Conservation (phyloP, 345 rosid genomes). For the Moricandia arvensis region DNA sequence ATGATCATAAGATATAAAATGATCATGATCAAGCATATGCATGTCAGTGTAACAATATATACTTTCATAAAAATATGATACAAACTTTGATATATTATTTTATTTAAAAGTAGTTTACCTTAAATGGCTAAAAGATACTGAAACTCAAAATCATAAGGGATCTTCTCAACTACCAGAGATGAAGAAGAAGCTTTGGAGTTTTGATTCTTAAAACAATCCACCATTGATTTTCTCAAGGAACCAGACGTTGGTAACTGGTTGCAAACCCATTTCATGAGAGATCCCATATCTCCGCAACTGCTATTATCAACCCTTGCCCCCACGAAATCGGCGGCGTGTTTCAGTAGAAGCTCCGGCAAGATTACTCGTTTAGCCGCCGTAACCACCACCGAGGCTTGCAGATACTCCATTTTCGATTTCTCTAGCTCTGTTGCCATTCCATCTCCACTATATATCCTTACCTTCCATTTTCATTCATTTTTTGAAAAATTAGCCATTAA, state of each 20-base stretch:
- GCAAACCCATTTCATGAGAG: conserved; percentile 84
- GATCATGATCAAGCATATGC: not conserved
- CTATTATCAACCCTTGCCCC: conserved; percentile 23
- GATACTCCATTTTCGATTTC: conserved; percentile 81
- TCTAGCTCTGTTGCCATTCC: conserved; percentile 66
- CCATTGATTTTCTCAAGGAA: conserved; percentile 79
- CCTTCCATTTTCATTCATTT: conserved; percentile 44
- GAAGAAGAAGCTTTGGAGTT: conserved; percentile 45
- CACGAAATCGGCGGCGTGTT: conserved; percentile 58
- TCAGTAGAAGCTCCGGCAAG: conserved; percentile 71
- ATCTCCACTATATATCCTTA: conserved; percentile 78
- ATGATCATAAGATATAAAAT: not conserved
- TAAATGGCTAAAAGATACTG: conserved; percentile 77
- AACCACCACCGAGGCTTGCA: conserved; percentile 78
- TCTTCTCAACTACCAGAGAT: conserved; percentile 53
- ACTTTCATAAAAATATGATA: not conserved
- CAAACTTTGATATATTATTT: conserved; percentile 11
- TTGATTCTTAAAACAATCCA: conserved; percentile 70
- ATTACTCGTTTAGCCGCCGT: conserved; percentile 56
- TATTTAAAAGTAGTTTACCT: not conserved
- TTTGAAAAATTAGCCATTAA: not conserved
- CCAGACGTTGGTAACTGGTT: conserved; percentile 86
- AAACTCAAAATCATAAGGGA: conserved; percentile 81
- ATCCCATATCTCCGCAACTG: conserved; percentile 37
- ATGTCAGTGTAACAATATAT: conserved; percentile 13